These are phyloP conservation scores for Starmerella ratchasimensis DNA, from an alignment of 805 yeast genomes.

Conservation along the genomic window DNA sequence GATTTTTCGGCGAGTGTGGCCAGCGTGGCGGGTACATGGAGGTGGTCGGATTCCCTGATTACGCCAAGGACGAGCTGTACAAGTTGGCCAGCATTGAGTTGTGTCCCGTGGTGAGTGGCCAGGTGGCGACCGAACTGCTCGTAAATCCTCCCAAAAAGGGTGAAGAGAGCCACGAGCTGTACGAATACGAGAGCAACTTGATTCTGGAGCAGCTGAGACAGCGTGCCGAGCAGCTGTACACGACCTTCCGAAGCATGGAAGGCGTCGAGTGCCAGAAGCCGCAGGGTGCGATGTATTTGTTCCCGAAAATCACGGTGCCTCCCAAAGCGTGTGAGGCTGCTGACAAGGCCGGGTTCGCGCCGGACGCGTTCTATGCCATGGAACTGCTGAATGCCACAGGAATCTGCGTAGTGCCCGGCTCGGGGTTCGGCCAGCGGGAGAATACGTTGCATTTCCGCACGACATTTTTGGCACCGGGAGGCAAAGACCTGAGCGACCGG, in stretches of 20 bases:
- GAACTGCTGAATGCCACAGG: constrained; percentile 78
- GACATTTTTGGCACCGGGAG: constrained; percentile 84
- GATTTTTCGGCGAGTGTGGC: constrained; percentile 97
- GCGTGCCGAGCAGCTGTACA: constrained; percentile 52
- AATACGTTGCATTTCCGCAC: constrained; percentile 91
- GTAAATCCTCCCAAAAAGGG: constrained; percentile 77
- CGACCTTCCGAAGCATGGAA: constrained; percentile 62
- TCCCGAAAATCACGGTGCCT: constrained; percentile 63
- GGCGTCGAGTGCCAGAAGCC: constrained; percentile 81
- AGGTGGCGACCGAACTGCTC: constrained; percentile 85
- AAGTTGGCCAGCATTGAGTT: constrained; percentile 83
- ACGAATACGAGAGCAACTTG: constrained; percentile 43
- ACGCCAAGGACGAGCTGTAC: constrained; percentile 54
- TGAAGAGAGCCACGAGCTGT: constrained; percentile 57
- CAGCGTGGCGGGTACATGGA: constrained; percentile 99
- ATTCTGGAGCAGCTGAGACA: constrained; percentile 49
- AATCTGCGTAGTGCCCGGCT: constrained; percentile 94
- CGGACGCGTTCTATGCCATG: constrained; percentile 84
- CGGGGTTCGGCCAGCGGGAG: constrained; percentile 87
- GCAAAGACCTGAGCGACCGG: constrained; percentile 67
- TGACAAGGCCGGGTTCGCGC: constrained; percentile 36
- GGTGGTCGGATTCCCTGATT: constrained; percentile 61
- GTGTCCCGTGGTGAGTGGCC: constrained; percentile 93
- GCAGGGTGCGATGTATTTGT: constrained; percentile 94
- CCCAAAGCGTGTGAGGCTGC: constrained; percentile 53